phyloP scores from a whole-genome alignment of 2,329 filamentous ascomycete species.

The Alternaria sp. region DNA sequence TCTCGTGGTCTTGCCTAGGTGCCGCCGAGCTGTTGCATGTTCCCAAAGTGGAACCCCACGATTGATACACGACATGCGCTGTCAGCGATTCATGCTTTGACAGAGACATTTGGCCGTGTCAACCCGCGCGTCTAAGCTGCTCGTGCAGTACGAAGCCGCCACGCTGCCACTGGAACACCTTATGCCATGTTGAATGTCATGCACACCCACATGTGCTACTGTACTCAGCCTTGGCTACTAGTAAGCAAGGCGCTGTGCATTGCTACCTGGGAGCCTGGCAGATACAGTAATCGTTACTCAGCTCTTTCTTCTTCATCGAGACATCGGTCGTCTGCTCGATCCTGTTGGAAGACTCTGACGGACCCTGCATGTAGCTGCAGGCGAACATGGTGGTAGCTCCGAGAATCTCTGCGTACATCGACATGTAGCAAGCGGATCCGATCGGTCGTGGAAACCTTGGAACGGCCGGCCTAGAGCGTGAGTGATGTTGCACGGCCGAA shows the following conservation, averaged over 20 bases:
- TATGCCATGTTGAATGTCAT: background rate
- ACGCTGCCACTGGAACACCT: background rate
- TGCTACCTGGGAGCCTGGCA: background rate
- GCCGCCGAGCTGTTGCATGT: background rate
- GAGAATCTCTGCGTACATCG: conserved; percentile 22
- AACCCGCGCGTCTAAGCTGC: background rate
- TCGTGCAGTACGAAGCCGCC: background rate
- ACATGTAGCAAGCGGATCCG: conserved; percentile 6
- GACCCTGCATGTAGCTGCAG: conserved; percentile 16
- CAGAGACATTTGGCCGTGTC: conserved; percentile 19
- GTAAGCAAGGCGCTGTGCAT: background rate
- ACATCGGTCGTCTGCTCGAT: background rate
- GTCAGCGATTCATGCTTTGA: conserved; percentile 35
- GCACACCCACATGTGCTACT: background rate
- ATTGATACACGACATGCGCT: conserved; percentile 25
- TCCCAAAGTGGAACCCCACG: conserved; percentile 4
- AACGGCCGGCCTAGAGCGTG: background rate
- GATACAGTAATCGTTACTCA: conserved; percentile 20
- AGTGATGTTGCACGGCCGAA: background rate
- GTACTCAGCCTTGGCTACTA: background rate
- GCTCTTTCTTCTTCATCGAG: conserved; percentile 8
- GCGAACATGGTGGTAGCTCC: conserved; percentile 7
- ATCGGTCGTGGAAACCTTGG: background rate
- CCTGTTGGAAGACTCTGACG: conserved; percentile 1
- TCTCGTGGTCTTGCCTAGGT: background rate